Base-by-base conservation (phyloP, 805 yeast species). In the Tanozyma kutaoensis region DNA sequence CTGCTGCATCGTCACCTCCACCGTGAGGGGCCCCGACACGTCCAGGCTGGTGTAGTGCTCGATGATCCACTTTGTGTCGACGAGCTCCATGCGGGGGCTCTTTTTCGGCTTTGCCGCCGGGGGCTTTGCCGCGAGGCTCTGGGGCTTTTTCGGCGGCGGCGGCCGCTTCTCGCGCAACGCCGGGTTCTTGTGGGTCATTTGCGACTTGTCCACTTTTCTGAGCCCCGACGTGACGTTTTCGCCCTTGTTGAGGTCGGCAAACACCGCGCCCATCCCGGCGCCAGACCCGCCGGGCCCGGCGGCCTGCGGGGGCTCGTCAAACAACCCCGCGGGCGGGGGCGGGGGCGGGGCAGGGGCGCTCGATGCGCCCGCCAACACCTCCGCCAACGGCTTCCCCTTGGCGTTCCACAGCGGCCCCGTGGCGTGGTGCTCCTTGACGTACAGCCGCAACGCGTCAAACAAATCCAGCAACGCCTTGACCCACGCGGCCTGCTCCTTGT, bases 131-230 rank as follows among this genome's bases (percentile, higher is more conserved):
- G 69, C 38, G 35, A 84, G 58, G 21, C 68, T 62, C 6, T 69
- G 51, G 26, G 95, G 95, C 46, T 84, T 84, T 63, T 76, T 80
- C 32, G 95, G 93, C 24, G 81, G 82, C 15, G 69, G 65, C 22
- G 95, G 94, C 38, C 66, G 67, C 45, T 65, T 63, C 8, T 59
- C 66, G 43, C 95, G 77, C 40, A 86, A 61, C 25, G 62, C 74
- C 2, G 95, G 94, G 51, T 85, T 82, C 55, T 84, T 85, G 54
- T 84, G 95, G 14, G 95, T 84, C 85, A 81, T 82, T 54, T 85
- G 81, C 7, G 93, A 76, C 58, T 74, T 82, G 40, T 86, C 96
- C 22, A 88, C 96, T 50, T 88, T 88, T 49, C 78, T 84, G 39
- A 91, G 69, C 10, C 85, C 81, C 20, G 85, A 62, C 2, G 97